Conservation (phyloP, 495 filamentous ascomycete species). For the Aspergillus indologenus region DNA sequence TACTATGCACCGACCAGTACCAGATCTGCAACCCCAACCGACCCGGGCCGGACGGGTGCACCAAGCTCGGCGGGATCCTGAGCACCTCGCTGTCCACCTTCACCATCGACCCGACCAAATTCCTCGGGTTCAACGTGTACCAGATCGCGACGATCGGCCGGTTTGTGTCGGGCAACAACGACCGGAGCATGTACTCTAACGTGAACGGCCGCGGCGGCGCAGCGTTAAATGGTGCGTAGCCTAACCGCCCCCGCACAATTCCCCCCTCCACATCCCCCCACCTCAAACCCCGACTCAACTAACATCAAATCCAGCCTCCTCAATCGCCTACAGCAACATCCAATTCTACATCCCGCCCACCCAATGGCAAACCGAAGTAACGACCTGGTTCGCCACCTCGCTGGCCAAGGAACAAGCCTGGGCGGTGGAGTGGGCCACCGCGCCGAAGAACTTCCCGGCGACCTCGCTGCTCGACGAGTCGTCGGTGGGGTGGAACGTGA, state of each 20-base stretch:
- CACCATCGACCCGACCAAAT: background rate
- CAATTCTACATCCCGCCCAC: slow-evolving; percentile 20
- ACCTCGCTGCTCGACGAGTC: too few relatives aligned
- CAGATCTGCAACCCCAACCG: slow-evolving; percentile 19
- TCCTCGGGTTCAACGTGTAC: slow-evolving; percentile 6
- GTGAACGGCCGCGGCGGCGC: slow-evolving; percentile 6
- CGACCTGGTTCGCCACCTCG: slow-evolving; percentile 22
- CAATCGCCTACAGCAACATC: background rate
- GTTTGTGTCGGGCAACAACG: background rate
- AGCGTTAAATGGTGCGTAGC: slow-evolving; percentile 4
- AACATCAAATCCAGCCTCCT: background rate
- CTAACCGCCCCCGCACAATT: too few relatives aligned
- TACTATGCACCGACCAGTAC: slow-evolving; percentile 24
- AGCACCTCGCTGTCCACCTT: background rate
- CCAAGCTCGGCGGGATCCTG: background rate
- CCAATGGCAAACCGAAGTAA: slow-evolving; percentile 34
- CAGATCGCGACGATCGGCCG: slow-evolving; percentile 4
- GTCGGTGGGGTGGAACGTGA: background rate
- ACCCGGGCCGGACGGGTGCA: background rate
- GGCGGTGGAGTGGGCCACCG: slow-evolving; percentile 24
- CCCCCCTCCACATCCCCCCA: too few relatives aligned
- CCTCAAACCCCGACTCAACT: background rate
- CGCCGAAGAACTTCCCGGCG: slow-evolving; percentile 9
- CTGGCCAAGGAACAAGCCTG: slow-evolving; percentile 27
- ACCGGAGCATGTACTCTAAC: background rate